Evolutionary conservation across 139 green algal species (phyloP), one percentile per base, ranked within the genome.

Genomic region (Limnomonas spitsbergensis): DNA sequence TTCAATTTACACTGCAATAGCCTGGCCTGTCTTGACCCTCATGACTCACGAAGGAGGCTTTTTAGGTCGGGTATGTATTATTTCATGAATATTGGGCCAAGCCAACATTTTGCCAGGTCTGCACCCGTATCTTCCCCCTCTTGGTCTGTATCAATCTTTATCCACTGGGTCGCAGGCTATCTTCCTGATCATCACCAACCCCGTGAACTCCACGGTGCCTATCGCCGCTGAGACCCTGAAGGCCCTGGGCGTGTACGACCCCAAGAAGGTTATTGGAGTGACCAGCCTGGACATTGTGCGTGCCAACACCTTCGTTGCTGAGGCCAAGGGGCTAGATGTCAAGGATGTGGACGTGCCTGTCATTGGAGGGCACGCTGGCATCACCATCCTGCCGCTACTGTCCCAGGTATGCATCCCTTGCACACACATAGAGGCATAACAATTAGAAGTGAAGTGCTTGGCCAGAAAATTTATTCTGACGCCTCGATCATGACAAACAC

Each of bases 151-250:
- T n/a, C n/a, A n/a, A n/a, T n/a, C n/a, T n/a, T n/a, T n/a, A n/a
- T n/a, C n/a, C n/a, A n/a, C n/a, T n/a, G n/a, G n/a, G 20, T 61
- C 47, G n/a, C 75, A 88, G 83, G 93, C 93, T 6, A 87, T 93
- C 69, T 79, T 98, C 3, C 87, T 88, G 66, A 94, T 98, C 78
- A 99, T 99, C 84, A 96, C 91, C 82, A 99, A 99, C 90, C 96
- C 96, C 0, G 96, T 99, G 39, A 99, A 99, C 91, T 98, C 94
- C 40, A 99, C 96, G 2, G 96, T 99, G 2, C 95, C 96, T 68
- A 99, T 99, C 73, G 96, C 95, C 3, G 94, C 94, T 4, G 95
- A 99, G 85, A 88, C 94, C 1, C 80, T 95, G 4, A 94, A 92
- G 73, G 78, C 81, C 35, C 86, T 73, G 32, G 54, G 73, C 2